Base-by-base conservation (phyloP, 2,329 filamentous ascomycete species). In the Aspergillus novoparasiticus region DNA sequence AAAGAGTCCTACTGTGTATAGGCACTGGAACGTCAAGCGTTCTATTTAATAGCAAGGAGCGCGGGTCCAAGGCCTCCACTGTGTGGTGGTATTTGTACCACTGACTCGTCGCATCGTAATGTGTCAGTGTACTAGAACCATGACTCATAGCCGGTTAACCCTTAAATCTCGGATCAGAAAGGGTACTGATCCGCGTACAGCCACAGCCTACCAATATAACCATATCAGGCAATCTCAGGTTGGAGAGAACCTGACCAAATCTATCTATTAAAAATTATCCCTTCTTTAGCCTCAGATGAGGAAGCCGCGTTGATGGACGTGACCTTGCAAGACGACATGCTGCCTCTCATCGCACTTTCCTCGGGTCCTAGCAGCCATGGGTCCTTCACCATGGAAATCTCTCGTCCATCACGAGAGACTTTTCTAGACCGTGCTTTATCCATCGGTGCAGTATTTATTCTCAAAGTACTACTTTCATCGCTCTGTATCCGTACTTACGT, bases 401-500 rank as follows among this genome's bases (percentile, higher is more conserved):
- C 19, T n/a, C 28, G 11, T 34, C 28, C 19, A 32, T 19, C 51
- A 26, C 21, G 21, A n/a, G n/a, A 26, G 12, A 26, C 23, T 5
- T 39, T 39, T 19, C 30, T 14, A 41, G 39, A 9, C n/a, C 14
- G 34, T 34, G 26, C 14, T 14, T 39, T 39, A 55, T 55, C 14
- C 32, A 16, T 23, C 32, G 4, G 51, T 26, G 32, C 10, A 55
- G 14, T 39, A 21, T 14, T 55, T 63, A 66, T 64, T 61, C 55
- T 60, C 59, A 62, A 16, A 61, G 51, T 60, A 59, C 50, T 65
- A 54, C 60, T 59, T 39, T 30, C 61, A 59, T 36, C 26, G 19
- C 56, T 58, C 14, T 51, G 53, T 64, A 63, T 64, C 36, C 39
- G 34, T 36, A 60, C 32, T 58, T 48, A 30, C 14, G 11, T 55